Evolutionary conservation across 257 asterid genomes (phyloP).

Genomic region (Solanum pennellii): DNA sequence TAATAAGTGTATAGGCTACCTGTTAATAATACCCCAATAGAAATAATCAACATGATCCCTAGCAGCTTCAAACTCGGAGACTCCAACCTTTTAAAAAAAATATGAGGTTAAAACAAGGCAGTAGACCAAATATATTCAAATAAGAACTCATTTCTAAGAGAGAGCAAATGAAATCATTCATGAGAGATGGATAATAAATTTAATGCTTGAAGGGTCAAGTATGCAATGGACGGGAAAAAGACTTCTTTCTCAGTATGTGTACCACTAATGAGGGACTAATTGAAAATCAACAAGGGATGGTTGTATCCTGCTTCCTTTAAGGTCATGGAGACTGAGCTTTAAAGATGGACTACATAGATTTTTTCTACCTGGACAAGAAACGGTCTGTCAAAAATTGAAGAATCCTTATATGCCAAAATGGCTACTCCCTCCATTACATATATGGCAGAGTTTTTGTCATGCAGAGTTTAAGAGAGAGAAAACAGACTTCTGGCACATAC

Average conservation of each 20-base stretch:
- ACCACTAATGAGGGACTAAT: not conserved
- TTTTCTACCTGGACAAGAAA: not conserved
- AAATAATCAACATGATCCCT: conserved; percentile 71
- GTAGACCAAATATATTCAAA: not conserved
- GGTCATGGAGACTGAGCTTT: not conserved
- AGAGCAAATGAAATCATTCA: not conserved
- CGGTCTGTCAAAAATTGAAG: not conserved
- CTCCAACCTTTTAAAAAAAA: conserved; percentile 62
- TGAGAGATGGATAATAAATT: not conserved
- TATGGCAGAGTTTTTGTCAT: not conserved
- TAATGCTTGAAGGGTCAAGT: not conserved
- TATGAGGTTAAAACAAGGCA: conserved; percentile 9
- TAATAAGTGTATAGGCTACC: conserved; percentile 27
- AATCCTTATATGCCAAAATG: not conserved
- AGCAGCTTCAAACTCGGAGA: conserved; percentile 90
- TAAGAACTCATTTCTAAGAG: not conserved
- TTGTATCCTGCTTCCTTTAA: not conserved
- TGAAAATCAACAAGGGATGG: not conserved
- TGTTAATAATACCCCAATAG: conserved; percentile 77
- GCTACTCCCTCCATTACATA: not conserved
- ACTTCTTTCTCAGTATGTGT: not conserved
- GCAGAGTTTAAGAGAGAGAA: not conserved
- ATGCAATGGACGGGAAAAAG: not conserved
- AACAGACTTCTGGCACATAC: not conserved
- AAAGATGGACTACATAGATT: not conserved